Percentiles rank a stretch among this genome's conserved stretches.
Evolutionary conservation across 139 green algal genomes (phyloP).

Genomic region (Diplosphaera chodatii): DNA sequence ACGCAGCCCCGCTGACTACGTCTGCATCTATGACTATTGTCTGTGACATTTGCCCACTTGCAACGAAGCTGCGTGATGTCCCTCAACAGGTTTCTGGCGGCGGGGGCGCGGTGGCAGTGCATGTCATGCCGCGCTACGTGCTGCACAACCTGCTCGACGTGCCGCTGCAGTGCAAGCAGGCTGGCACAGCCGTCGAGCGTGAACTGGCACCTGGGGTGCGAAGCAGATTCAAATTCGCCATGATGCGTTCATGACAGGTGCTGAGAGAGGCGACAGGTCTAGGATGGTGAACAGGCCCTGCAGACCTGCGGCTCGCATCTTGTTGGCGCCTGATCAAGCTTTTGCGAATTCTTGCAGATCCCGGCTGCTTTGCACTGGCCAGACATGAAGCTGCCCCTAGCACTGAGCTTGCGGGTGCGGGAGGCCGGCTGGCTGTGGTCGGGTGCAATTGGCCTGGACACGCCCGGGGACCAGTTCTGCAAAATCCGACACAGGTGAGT

Average conservation of each 20-base stretch:
- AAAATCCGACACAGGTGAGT: constrained; percentile 37
- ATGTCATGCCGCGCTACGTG: constrained; percentile 70
- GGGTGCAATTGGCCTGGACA: constrained; percentile 58
- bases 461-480: constrained; percentile 60
- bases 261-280: too few relatives aligned
- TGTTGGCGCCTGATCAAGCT: too few relatives aligned
- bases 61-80: too few relatives aligned
- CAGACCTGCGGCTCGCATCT: too few relatives aligned
- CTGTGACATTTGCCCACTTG: too few relatives aligned
- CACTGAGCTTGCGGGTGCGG: constrained; percentile 59
- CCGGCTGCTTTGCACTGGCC: constrained; percentile 49
- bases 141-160: constrained; percentile 59
- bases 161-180: constrained; percentile 58
- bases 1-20: too few relatives aligned
- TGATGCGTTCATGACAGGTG: too few relatives aligned
- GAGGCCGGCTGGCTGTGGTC: constrained; percentile 80
- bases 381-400: constrained; percentile 34
- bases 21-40: too few relatives aligned
- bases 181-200: constrained; percentile 22
- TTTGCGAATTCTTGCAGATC: neutral
- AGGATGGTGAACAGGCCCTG: too few relatives aligned
- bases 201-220: constrained; percentile 19
- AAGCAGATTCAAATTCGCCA: too few relatives aligned
- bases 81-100: constrained; percentile 30
- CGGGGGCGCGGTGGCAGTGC: constrained; percentile 47